A percentile compares a stretch with the other conserved stretches of the same genome.
These are phyloP conservation scores for Suhomyces vadensis DNA, from an alignment of 805 yeast species.

Conservation along the genomic window DNA sequence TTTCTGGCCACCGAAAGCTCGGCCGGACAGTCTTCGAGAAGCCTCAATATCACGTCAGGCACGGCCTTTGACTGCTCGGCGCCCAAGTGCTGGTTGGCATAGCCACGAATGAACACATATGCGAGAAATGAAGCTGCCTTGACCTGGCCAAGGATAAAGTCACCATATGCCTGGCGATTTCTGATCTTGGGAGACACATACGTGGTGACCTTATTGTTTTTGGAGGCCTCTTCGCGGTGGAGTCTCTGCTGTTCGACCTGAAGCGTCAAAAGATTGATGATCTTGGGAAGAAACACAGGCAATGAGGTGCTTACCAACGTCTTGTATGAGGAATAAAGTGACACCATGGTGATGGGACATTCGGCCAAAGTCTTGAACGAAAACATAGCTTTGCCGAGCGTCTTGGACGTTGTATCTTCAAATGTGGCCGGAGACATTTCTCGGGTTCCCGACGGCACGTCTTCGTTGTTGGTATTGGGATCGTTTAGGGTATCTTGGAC, in stretches of 20 bases:
- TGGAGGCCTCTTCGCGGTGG: constrained; percentile 46
- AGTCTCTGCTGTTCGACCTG: constrained; percentile 76
- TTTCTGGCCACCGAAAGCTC: constrained; percentile 89
- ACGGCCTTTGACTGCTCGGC: constrained; percentile 52
- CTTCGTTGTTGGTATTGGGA: constrained; percentile 13
- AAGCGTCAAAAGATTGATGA: constrained; percentile 68
- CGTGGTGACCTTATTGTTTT: constrained; percentile 60
- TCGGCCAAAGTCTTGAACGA: constrained; percentile 93
- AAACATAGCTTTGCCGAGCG: constrained; percentile 63
- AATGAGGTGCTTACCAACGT: constrained; percentile 68
- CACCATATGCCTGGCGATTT: constrained; percentile 80
- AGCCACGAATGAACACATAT: constrained; percentile 84
- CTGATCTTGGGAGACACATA: constrained; percentile 73
- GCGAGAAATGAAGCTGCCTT: constrained; percentile 95
- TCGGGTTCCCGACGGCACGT: constrained; percentile 16
- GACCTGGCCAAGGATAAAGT: constrained; percentile 88
- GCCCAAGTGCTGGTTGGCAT: constrained; percentile 60
- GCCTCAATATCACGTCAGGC: constrained; percentile 83
- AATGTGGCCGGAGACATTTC: constrained; percentile 39
- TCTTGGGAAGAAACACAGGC: constrained; percentile 77
- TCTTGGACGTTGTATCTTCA: constrained; percentile 47
- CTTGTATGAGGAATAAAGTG: constrained; percentile 85
- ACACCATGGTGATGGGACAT: constrained; percentile 95
- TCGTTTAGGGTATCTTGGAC: constrained; percentile 65
- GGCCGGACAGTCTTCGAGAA: constrained; percentile 93